These are phyloP conservation scores for Russula foetens DNA, from an alignment of 768 basidiomycete genomes.

Conservation along the genomic window DNA sequence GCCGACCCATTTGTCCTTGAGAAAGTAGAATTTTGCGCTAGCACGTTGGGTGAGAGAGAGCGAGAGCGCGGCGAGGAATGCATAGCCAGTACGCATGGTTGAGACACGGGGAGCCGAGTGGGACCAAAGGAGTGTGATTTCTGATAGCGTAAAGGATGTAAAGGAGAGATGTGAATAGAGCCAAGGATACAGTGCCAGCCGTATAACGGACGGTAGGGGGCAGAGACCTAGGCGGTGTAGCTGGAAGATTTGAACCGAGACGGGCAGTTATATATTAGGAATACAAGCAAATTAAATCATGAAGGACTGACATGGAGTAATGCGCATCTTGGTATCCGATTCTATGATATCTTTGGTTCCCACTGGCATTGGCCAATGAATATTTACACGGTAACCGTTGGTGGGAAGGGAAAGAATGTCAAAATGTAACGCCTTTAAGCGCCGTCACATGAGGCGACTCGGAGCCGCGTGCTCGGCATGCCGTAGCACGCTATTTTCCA, in stretches of 20 bases:
- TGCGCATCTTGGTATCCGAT: background rate
- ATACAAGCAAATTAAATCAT: background rate
- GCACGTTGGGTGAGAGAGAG: background rate
- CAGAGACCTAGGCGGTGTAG: background rate
- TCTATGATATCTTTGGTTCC: too few species aligned
- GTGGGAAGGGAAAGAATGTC: too few species aligned
- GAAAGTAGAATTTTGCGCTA: slow-evolving; percentile 10
- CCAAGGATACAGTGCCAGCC: slow-evolving; percentile 11
- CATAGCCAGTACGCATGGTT: slow-evolving; percentile 29
- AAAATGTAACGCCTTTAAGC: too few species aligned
- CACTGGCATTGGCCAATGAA: too few species aligned
- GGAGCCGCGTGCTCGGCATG: too few species aligned
- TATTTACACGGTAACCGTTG: too few species aligned
- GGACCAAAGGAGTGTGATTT: slow-evolving; percentile 18
- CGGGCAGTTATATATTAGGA: background rate
- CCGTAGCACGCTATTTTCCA: too few species aligned
- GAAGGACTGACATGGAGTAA: background rate
- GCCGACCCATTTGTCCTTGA: slow-evolving; percentile 25
- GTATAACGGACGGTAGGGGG: background rate
- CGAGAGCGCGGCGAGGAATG: slow-evolving; percentile 14
- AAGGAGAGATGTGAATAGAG: slow-evolving; percentile 23
- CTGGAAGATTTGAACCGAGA: background rate
- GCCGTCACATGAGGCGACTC: too few species aligned
- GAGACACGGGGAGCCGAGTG: slow-evolving; percentile 18
- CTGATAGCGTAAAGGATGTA: slow-evolving; percentile 21